Conservation (phyloP, 257 asterid genomes). For the Anisodus acutangulus region DNA sequence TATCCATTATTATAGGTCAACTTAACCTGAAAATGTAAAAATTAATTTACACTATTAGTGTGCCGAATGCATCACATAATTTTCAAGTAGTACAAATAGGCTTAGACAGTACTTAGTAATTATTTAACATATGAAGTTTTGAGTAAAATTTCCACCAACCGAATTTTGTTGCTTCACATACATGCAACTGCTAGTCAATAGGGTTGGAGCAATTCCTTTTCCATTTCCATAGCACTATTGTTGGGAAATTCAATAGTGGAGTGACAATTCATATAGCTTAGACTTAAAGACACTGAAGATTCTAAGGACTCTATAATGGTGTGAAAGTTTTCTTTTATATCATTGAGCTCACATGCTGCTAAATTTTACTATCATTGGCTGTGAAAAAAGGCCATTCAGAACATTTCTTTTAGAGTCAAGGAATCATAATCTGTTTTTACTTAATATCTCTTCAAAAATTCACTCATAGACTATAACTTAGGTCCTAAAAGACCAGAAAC, state of each 20-base stretch:
- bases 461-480: too few relatives aligned
- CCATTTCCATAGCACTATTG: neutral
- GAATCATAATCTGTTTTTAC: neutral
- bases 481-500: neutral
- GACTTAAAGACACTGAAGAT: slow-evolving; percentile 4
- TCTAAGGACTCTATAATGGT: neutral
- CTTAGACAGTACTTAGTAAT: neutral
- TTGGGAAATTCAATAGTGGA: neutral
- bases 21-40: neutral
- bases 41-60: neutral
- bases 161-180: neutral
- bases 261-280: slow-evolving; percentile 20
- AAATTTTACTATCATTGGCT: neutral
- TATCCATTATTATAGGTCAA: neutral
- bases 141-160: too few relatives aligned
- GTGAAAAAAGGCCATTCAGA: neutral
- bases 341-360: neutral
- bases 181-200: slow-evolving; percentile 20
- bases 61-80: too few relatives aligned
- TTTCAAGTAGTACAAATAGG: neutral
- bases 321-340: neutral
- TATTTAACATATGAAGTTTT: too few relatives aligned
- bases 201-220: neutral
- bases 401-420: neutral
- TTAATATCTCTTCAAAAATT: neutral